Evolutionary conservation across 2,329 filamentous ascomycete genomes (phyloP).

Genomic region (Cordyceps fumosorosea): DNA sequence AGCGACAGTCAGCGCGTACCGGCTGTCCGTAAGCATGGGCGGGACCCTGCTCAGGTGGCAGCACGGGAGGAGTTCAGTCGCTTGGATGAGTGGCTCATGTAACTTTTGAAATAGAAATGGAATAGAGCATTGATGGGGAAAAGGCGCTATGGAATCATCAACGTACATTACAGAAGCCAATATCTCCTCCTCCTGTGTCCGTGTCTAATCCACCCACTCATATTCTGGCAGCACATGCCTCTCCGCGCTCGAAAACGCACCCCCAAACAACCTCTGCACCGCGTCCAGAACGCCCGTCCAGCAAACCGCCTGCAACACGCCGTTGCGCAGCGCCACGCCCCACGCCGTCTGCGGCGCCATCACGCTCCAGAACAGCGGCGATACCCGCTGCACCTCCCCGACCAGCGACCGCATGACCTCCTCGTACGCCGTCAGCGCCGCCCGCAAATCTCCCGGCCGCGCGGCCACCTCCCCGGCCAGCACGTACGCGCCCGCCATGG

Average conservation of each 20-base stretch:
- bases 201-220: conserved; percentile 16
- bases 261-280: conserved; percentile 27
- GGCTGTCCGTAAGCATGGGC: conserved; percentile 5
- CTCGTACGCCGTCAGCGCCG: conserved; percentile 35
- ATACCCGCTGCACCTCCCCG: conserved; percentile 27
- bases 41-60: not conserved
- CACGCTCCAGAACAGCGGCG: conserved; percentile 26
- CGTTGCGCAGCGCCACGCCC: conserved; percentile 39
- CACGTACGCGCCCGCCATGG: conserved; percentile 42
- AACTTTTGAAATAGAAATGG: not conserved
- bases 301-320: conserved; percentile 31
- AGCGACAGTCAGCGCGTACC: conserved; percentile 8
- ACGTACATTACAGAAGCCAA: not conserved
- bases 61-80: not conserved
- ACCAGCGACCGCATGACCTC: conserved; percentile 34
- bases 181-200: not conserved
- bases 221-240: conserved; percentile 33
- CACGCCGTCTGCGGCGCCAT: conserved; percentile 38
- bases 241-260: conserved; percentile 16
- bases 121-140: not conserved
- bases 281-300: conserved; percentile 24
- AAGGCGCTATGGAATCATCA: not conserved
- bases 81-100: conserved; percentile 9
- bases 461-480: conserved; percentile 40
- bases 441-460: conserved; percentile 20